Conservation (phyloP, 2,329 filamentous ascomycete genomes). For the Venturia oleaginea region DNA sequence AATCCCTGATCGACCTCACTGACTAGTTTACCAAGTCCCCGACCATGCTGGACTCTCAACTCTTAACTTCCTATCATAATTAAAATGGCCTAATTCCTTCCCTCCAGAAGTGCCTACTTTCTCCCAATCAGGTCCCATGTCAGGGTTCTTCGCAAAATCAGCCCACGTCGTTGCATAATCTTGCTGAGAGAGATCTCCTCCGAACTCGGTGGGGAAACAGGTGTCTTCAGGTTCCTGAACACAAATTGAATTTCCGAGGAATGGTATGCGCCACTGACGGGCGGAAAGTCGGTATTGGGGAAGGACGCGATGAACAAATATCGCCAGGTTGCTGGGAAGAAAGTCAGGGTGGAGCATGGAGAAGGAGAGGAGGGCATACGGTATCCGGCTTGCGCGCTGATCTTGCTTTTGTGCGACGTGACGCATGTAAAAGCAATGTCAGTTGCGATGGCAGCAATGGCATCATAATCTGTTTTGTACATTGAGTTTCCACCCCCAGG, state of each 20-base stretch:
- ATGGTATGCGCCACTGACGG: conserved; percentile 27
- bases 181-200: conserved; percentile 17
- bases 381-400: conserved; percentile 1
- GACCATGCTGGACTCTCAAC: neutral
- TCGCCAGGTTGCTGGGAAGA: conserved; percentile 29
- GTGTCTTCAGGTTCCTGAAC: conserved; percentile 23
- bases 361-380: neutral
- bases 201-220: conserved; percentile 24
- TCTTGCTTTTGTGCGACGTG: conserved; percentile 1
- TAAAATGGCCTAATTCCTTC: conserved; percentile 3
- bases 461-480: conserved; percentile 19
- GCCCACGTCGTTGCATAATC: conserved; percentile 27
- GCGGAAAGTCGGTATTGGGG: conserved; percentile 24
- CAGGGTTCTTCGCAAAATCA: conserved; percentile 28
- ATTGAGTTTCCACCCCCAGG: neutral
- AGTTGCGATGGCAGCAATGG: conserved; percentile 21
- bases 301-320: conserved; percentile 31
- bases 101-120: neutral
- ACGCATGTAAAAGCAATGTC: conserved; percentile 16
- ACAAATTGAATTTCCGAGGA: conserved; percentile 27
- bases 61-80: neutral
- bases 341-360: conserved; percentile 21
- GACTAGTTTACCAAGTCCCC: neutral
- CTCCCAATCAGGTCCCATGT: conserved; percentile 28
- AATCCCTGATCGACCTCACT: no score